Evolutionary conservation across 2,329 filamentous ascomycete genomes (phyloP).

Genomic region (Cadophora sp.): DNA sequence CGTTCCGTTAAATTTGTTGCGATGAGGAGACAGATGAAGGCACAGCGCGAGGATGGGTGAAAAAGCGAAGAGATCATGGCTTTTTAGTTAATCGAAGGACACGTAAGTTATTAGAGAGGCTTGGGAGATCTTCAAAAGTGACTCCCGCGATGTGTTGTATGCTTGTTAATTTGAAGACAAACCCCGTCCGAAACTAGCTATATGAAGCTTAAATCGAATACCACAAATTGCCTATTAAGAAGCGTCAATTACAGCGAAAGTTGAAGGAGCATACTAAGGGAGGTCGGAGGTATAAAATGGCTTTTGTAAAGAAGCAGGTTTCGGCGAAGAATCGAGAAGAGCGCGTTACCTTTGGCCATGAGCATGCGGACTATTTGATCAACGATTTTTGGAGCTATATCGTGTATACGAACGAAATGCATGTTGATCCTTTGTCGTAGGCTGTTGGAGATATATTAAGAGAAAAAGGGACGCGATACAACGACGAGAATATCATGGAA

Average conservation of each 20-base stretch:
- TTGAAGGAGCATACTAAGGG: slow-evolving; percentile 24
- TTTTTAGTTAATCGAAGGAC: background rate
- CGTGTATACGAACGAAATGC: slow-evolving; percentile 28
- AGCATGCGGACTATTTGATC: slow-evolving; percentile 14
- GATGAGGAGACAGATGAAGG: background rate
- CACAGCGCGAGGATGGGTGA: background rate
- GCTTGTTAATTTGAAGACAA: slow-evolving; percentile 13
- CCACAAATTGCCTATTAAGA: slow-evolving; percentile 16
- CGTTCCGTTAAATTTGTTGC: background rate
- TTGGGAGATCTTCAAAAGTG: slow-evolving; percentile 9
- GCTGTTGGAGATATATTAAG: slow-evolving; percentile 19
- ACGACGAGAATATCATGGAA: slow-evolving; percentile 30
- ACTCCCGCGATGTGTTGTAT: slow-evolving; percentile 7
- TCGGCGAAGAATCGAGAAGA: slow-evolving; percentile 13
- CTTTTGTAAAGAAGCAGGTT: slow-evolving; percentile 27
- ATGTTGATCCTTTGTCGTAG: slow-evolving; percentile 27
- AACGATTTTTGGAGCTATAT: slow-evolving; percentile 24
- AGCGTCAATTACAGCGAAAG: slow-evolving; percentile 17
- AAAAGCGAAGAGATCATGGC: background rate
- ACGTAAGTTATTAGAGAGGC: background rate
- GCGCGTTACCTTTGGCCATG: slow-evolving; percentile 11
- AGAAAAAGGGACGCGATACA: slow-evolving; percentile 18
- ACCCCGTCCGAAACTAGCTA: slow-evolving; percentile 24
- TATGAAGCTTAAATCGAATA: slow-evolving; percentile 26
- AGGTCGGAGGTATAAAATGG: slow-evolving; percentile 19